These are phyloP conservation scores for Barnettozyma populi DNA, from an alignment of 805 yeast species.

Conservation along the genomic window DNA sequence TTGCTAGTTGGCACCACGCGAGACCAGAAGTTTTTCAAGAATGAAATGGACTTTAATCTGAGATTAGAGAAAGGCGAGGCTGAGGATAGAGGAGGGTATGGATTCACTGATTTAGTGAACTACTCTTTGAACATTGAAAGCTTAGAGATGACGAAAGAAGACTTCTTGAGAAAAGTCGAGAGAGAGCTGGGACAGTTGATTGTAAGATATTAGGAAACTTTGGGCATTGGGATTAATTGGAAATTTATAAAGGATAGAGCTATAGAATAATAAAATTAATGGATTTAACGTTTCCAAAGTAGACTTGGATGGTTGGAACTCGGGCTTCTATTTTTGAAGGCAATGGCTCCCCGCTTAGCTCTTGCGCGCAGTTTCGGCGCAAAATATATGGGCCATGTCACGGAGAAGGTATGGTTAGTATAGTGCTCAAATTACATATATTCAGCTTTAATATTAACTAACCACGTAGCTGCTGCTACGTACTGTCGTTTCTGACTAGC, in stretches of 20 bases:
- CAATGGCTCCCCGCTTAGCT: too few species aligned
- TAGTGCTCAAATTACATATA: too few species aligned
- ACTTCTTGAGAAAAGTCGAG: slow-evolving; percentile 8
- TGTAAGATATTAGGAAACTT: slow-evolving; percentile 5
- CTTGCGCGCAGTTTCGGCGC: too few species aligned
- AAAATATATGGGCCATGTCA: too few species aligned
- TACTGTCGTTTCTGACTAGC: too few species aligned
- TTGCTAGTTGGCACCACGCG: not conserved
- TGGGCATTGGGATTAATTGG: not conserved
- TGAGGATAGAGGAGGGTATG: slow-evolving; percentile 10
- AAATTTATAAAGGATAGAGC: not conserved
- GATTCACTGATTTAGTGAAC: slow-evolving; percentile 8
- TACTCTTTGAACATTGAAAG: slow-evolving; percentile 7
- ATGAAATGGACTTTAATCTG: not conserved
- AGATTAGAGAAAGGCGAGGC: slow-evolving; percentile 4
- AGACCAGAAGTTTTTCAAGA: not conserved
- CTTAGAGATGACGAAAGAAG: not conserved
- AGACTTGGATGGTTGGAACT: too few species aligned
- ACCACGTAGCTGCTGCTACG: too few species aligned
- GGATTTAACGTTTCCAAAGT: not conserved
- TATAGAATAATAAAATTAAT: not conserved
- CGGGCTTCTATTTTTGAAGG: too few species aligned
- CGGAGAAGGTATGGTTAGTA: too few species aligned
- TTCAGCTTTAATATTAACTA: too few species aligned
- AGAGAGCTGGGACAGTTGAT: slow-evolving; percentile 6